Percentiles rank a stretch among this genome's conserved stretches.
Evolutionary conservation across 192 early-diverging fungal genomes (phyloP).

Genomic region (Backusella morwellensis): DNA sequence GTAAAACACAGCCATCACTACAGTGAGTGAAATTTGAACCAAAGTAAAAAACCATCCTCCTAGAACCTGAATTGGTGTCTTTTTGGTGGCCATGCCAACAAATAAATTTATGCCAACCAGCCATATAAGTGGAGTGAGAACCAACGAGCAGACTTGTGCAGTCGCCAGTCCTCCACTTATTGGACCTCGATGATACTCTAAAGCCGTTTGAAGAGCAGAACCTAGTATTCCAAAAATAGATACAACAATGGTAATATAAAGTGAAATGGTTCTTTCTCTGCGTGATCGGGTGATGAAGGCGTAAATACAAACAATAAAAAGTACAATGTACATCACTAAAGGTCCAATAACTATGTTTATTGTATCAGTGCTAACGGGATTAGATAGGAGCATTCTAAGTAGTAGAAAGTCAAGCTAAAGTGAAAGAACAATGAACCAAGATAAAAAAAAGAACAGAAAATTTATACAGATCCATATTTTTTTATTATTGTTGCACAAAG

Average conservation of each 20-base stretch:
- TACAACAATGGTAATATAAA: not conserved
- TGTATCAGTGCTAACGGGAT: not conserved
- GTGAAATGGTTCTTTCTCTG: not conserved
- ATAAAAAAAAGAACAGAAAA: not conserved
- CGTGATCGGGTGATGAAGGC: not conserved
- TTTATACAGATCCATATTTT: not conserved
- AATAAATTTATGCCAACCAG: not conserved
- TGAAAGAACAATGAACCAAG: not conserved
- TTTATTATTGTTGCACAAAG: not conserved
- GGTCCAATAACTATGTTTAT: not conserved
- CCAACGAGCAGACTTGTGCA: not conserved
- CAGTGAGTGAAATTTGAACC: not conserved
- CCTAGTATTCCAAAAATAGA: not conserved
- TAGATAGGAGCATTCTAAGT: not conserved
- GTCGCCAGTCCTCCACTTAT: not conserved
- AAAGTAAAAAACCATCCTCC: not conserved
- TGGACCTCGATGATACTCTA: not conserved
- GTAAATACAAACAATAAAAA: not conserved
- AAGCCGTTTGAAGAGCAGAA: not conserved
- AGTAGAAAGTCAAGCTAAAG: not conserved
- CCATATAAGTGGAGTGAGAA: not conserved
- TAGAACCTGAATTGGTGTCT: not conserved
- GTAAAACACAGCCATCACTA: not conserved
- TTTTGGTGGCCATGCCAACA: not conserved
- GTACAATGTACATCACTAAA: not conserved